A percentile compares a stretch with the other conserved stretches of the same genome.
These are phyloP conservation scores for Dipodascus albidus DNA, from an alignment of 805 yeast genomes.

Conservation along the genomic window DNA sequence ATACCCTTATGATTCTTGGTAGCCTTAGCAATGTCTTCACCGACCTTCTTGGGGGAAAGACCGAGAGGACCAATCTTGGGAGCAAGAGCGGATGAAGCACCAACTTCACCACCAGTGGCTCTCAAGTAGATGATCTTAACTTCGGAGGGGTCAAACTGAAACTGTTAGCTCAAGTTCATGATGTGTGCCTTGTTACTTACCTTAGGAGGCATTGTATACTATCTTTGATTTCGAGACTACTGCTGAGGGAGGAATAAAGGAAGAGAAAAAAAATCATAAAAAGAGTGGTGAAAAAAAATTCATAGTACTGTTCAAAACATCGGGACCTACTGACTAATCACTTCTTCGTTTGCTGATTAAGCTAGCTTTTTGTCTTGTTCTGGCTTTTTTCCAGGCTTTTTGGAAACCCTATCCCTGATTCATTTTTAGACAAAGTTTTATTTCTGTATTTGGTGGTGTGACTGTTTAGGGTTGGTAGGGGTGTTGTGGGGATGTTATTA, in stretches of 20 bases:
- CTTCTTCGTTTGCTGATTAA: background rate
- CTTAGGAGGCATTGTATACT: constrained; percentile 18
- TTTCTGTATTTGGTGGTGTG: background rate
- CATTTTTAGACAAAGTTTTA: too few species aligned
- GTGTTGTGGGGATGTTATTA: background rate
- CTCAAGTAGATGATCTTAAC: constrained; percentile 97
- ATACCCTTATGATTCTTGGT: constrained; percentile 98
- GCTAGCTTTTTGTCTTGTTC: background rate
- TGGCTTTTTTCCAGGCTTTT: background rate
- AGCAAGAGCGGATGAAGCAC: constrained; percentile 98
- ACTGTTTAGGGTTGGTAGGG: background rate
- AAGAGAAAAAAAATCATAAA: background rate
- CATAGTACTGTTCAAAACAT: background rate
- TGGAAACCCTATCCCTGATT: background rate
- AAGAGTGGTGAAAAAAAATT: constrained; percentile 1
- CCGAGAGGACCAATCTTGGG: constrained; percentile 99
- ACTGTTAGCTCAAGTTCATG: constrained; percentile 22
- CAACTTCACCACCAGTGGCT: constrained; percentile 99
- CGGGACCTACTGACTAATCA: background rate
- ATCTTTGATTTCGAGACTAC: constrained; percentile 1
- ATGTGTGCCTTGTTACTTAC: constrained; percentile 8
- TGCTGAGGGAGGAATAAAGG: background rate
- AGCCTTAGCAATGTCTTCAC: constrained; percentile 99
- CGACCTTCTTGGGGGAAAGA: constrained; percentile 99
- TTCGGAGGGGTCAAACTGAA: constrained; percentile 98